Conservation (phyloP, 306 rosid species). For the Corylus americana region DNA sequence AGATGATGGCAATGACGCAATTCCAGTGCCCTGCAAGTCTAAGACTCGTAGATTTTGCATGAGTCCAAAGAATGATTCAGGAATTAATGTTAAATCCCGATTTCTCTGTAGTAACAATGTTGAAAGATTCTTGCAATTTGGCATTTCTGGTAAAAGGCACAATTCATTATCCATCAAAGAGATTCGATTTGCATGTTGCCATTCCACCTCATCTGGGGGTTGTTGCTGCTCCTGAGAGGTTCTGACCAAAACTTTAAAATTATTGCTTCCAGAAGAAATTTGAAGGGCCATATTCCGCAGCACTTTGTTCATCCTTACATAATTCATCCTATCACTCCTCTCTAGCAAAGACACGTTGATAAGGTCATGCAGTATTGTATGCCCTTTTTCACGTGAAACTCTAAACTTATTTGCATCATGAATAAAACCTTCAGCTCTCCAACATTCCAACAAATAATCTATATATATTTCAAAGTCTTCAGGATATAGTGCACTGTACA, state of each 20-base stretch:
- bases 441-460: constrained; percentile 36
- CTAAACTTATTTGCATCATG: neutral
- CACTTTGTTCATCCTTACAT: constrained; percentile 31
- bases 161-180: constrained; percentile 17
- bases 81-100: neutral
- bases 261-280: neutral
- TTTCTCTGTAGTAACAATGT: constrained; percentile 16
- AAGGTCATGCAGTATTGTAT: neutral
- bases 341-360: constrained; percentile 19
- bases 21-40: constrained; percentile 9
- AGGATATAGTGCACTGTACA: constrained; percentile 20
- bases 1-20: constrained; percentile 20
- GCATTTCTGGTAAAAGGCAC: neutral
- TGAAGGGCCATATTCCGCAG: constrained; percentile 25
- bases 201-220: neutral
- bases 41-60: constrained; percentile 8
- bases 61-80: neutral
- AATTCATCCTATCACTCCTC: constrained; percentile 12
- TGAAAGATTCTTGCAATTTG: neutral
- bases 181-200: constrained; percentile 4
- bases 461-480: constrained; percentile 24
- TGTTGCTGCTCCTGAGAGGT: neutral
- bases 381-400: neutral
- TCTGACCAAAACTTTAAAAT: neutral
- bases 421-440: constrained; percentile 21